Evolutionary conservation across 1,284 basidiomycete genomes (phyloP).

Genomic region (Ustilago nuda): DNA sequence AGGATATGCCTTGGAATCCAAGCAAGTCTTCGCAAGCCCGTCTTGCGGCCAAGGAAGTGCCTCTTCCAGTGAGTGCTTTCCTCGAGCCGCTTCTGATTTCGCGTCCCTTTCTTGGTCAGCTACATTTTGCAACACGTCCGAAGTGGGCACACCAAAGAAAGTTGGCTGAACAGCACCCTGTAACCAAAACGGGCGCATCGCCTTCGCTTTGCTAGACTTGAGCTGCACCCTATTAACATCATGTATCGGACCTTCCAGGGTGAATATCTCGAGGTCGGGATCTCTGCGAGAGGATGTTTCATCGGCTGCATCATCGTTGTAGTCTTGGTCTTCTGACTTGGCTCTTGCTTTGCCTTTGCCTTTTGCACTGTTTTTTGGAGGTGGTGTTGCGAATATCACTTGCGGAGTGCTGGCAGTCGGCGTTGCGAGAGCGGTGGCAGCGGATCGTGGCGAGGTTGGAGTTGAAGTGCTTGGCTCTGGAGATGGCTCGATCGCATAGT

Average conservation of each 20-base stretch:
- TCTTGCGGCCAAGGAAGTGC: slow-evolving; percentile 38
- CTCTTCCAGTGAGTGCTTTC: no score
- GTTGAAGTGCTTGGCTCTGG: background rate
- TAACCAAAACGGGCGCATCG: slow-evolving; percentile 31
- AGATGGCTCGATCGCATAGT: background rate
- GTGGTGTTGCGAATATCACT: background rate
- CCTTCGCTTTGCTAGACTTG: slow-evolving; percentile 23
- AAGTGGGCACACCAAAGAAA: slow-evolving; percentile 27
- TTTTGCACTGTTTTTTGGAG: slow-evolving; percentile 10
- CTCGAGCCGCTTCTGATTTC: slow-evolving; percentile 2
- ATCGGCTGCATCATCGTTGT: slow-evolving; percentile 13
- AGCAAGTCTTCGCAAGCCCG: slow-evolving; percentile 19
- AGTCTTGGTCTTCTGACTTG: slow-evolving; percentile 7
- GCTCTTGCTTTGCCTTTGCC: slow-evolving; percentile 14
- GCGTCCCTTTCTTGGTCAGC: slow-evolving; percentile 2
- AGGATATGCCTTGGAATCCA: slow-evolving; percentile 18
- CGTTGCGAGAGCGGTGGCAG: background rate
- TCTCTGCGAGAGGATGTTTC: slow-evolving; percentile 12
- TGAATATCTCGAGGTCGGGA: slow-evolving; percentile 23
- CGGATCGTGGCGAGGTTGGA: background rate
- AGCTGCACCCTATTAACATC: slow-evolving; percentile 14
- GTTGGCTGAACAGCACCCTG: slow-evolving; percentile 29
- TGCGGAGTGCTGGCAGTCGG: background rate
- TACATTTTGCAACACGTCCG: background rate
- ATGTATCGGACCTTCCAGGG: slow-evolving; percentile 16